Conservation (phyloP, 1,284 basidiomycete species). For the Cutaneotrichosporon mucoides region DNA sequence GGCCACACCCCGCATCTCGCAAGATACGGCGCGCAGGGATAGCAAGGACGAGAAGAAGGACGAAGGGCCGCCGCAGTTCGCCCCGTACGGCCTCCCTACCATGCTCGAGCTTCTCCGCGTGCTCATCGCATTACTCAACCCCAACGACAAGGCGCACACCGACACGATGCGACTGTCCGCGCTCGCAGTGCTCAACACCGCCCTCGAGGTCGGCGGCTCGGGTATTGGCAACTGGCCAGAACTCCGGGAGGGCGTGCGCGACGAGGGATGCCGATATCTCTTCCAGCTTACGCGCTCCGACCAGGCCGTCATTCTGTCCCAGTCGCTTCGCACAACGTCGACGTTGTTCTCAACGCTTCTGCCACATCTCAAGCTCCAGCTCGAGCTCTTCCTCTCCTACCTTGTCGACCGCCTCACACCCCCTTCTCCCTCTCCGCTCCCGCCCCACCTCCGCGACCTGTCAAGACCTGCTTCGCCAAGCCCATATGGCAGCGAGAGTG, state of each 20-base stretch:
- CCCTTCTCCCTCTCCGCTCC: conserved; percentile 47
- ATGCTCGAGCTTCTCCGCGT: conserved; percentile 91
- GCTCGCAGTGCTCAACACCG: conserved; percentile 77
- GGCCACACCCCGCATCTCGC: background rate
- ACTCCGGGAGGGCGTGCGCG: conserved; percentile 52
- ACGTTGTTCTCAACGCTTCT: conserved; percentile 87
- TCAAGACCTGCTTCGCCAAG: conserved; percentile 58
- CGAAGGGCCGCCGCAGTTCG: conserved; percentile 29
- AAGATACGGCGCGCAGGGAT: background rate
- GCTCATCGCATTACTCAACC: conserved; percentile 90
- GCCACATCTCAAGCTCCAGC: conserved; percentile 86
- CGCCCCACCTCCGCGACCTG: conserved; percentile 30
- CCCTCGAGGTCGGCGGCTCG: conserved; percentile 78
- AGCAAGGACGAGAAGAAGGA: background rate
- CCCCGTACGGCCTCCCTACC: conserved; percentile 80
- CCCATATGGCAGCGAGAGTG: conserved; percentile 15
- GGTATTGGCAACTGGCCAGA: conserved; percentile 62
- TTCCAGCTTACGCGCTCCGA: conserved; percentile 91
- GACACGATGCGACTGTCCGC: conserved; percentile 92
- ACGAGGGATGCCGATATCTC: conserved; percentile 91
- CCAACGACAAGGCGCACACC: conserved; percentile 89
- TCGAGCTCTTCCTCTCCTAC: conserved; percentile 91
- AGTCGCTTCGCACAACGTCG: conserved; percentile 77
- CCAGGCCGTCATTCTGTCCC: conserved; percentile 70
- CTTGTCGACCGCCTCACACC: conserved; percentile 82